Conservation (phyloP, 257 asterid genomes). For the Solanum boliviense region DNA sequence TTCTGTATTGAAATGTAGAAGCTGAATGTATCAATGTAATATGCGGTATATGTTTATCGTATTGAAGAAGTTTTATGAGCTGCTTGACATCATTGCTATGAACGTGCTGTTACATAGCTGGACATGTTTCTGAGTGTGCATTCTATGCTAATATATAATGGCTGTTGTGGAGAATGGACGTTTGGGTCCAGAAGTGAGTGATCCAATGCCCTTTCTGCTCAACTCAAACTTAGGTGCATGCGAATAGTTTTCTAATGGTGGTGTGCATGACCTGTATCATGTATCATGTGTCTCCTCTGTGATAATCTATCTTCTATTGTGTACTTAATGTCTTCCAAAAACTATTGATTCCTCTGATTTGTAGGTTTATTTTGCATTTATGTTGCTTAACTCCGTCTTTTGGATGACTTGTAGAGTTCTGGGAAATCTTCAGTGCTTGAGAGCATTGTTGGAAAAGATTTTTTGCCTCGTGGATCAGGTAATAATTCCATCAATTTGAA, state of each 20-base stretch:
- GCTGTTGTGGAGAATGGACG: not conserved
- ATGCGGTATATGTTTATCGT: not conserved
- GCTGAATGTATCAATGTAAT: not conserved
- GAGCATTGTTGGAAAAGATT: conserved; percentile 71
- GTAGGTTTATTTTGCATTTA: not conserved
- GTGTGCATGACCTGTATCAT: not conserved
- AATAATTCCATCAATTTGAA: not conserved
- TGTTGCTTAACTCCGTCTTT: not conserved
- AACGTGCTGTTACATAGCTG: not conserved
- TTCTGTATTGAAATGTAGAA: not conserved
- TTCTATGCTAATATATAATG: not conserved
- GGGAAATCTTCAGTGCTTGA: conserved; percentile 83
- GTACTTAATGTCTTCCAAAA: not conserved
- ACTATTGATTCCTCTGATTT: not conserved
- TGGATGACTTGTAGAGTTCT: conserved; percentile 45
- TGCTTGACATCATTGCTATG: not conserved
- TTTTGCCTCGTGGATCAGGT: conserved; percentile 86
- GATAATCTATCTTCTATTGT: not conserved
- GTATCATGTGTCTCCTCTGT: not conserved
- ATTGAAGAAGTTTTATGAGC: not conserved
- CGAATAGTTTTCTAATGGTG: not conserved
- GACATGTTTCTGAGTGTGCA: not conserved
- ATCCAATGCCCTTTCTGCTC: not conserved
- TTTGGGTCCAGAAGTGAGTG: not conserved
- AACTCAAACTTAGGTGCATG: not conserved